Evolutionary conservation across 352 stramenopile genomes (phyloP).

Genomic region (Blastocystis hominis): DNA sequence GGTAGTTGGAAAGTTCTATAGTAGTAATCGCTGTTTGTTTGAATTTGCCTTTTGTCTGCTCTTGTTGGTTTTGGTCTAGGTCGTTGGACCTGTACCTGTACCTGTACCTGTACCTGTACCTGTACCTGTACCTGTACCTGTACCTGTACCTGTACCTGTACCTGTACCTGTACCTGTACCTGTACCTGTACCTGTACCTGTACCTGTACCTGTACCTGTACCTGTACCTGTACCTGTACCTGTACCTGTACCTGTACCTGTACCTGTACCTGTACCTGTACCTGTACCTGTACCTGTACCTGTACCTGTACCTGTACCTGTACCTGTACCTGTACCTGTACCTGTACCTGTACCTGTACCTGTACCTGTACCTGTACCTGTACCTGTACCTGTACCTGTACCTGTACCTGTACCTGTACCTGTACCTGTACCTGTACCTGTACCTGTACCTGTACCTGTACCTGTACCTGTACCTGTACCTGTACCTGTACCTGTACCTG

Average conservation of each 20-base stretch:
- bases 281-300: background rate
- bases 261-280: background rate
- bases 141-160: background rate
- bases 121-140: too few relatives aligned
- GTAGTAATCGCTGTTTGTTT: slow-evolving; percentile 2
- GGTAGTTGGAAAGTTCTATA: slow-evolving; percentile 42
- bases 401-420: background rate
- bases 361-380: background rate
- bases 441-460: too few relatives aligned
- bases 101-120: too few relatives aligned
- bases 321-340: background rate
- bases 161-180: background rate
- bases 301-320: background rate
- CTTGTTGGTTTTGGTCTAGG: too few relatives aligned
- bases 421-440: background rate
- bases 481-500: too few relatives aligned
- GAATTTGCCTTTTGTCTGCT: background rate
- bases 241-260: background rate
- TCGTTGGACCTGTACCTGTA: too few relatives aligned
- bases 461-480: too few relatives aligned
- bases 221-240: background rate
- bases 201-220: background rate
- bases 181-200: background rate
- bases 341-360: background rate
- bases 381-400: background rate